Base-by-base conservation (phyloP, 345 rosid genomes). In the Euclidium syriacum region DNA sequence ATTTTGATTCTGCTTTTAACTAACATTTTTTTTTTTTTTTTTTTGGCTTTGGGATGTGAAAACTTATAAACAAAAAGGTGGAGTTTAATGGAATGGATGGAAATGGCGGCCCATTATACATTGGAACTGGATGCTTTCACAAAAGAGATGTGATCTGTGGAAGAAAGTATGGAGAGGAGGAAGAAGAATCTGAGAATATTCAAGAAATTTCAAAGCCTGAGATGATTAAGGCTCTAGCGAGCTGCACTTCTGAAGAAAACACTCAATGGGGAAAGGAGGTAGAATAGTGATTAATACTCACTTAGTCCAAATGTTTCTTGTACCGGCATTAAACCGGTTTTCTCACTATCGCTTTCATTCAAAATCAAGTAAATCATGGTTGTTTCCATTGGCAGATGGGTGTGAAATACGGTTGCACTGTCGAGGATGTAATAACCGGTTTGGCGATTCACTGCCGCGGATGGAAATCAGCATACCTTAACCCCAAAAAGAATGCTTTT, bases 381-480 rank as follows among this genome's bases (percentile, higher is more conserved):
- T 51, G 59, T 70, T 36, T 39, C 48, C 12, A n/a, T 71, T 73
- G n/a, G 64, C 84, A 88, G 96, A 68, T 81, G 72, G 98, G 98
- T 38, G 3, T 88, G 61, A 80, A 68, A 39, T 89, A 89, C 3
- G 95, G 95, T 3, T 79, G 77, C 50, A 75, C 81, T 2, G 87
- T 85, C 11, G 98, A 91, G 57, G 96, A 91, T 75, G 79, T 86
- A 43, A 85, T 91, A 20, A 88, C 96, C 14, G 98, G 96, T 58
- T 40, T 88, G 30, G 54, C 83, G 12, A 85, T 88, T 49, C 82
- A 85, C 32, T 80, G 88, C 53, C 71, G 65, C 11, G 96, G 95
- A 52, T 84, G 95, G 95, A 81, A 73, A 73, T 80, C 95, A n/a
- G 85, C 77, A 3, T 84, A 83, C 58, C 71, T 60, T 64, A 75